Evolutionary conservation across 192 early-diverging fungal genomes (phyloP), one percentile per base, ranked within the genome.

Genomic region (Coemansia sp.): DNA sequence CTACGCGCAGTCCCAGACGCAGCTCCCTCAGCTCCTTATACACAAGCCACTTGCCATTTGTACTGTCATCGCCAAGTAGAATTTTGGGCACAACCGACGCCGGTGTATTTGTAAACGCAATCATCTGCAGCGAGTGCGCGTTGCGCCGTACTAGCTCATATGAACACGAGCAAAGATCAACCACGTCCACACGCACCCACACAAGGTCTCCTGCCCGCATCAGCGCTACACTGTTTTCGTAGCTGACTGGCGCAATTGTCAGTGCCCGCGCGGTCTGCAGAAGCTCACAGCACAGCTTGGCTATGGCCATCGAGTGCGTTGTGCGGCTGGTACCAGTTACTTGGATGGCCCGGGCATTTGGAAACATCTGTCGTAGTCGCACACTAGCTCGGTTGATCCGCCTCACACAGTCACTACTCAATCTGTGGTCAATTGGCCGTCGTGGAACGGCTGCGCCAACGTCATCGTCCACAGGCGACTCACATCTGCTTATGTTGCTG

Each of bases 21-120:
- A 56, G 54, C 54, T 34, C 28, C 1, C 54, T 26, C 17, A 56
- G 54, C 18, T 18, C 14, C 54, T 26, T 26, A 17, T 56, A 56
- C 28, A 9, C 31, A 12, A 56, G 54, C 54, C 24, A 28, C 5
- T 6, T 34, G 31, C 8, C 31, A 34, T 8, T 8, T 7, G 31
- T 8, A 34, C 31, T 34, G 7, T 36, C 31, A 10, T 36, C 3
- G 14, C 5, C 15, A 9, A 18, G 54, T 18, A 36, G 17, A 18
- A 56, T 12, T 6, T 36, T 7, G 1, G 5, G 14, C n/a, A 17
- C 15, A 37, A 17, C 14, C 3, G n/a, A 3, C 5, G 54, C 14
- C 31, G 0, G n/a, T 7, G 54, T 28, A 1, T 7, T 25, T 4
- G 17, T 15, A 12, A 56, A 56, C 3, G 36, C 36, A 15, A 56